Percentiles rank a stretch among this genome's conserved stretches.
phyloP scores from a whole-genome alignment of 2,329 filamentous ascomycete genomes.

The Penicillium sp. region DNA sequence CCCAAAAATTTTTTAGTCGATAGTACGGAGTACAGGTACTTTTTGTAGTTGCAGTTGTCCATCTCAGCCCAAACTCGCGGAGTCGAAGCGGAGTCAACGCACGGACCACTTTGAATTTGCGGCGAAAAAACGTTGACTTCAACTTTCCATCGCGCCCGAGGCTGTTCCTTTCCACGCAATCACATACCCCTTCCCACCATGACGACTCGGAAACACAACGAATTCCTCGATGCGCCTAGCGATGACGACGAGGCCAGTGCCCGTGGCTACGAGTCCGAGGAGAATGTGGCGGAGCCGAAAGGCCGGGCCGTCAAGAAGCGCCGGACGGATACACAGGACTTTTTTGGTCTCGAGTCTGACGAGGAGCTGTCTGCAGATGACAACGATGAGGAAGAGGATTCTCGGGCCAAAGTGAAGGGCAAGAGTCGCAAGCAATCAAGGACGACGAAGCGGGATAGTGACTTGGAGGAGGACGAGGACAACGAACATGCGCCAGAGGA shows the following conservation, averaged over 20 bases:
- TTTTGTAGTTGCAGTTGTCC: neutral
- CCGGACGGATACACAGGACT: constrained; percentile 28
- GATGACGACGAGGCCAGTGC: constrained; percentile 45
- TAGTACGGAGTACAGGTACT: no score
- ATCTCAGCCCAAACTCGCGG: neutral
- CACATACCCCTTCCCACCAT: constrained; percentile 21
- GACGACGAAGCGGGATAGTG: constrained; percentile 15
- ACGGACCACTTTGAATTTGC: constrained; percentile 17
- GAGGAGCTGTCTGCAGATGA: constrained; percentile 39
- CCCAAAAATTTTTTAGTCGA: no score
- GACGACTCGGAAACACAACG: constrained; percentile 43
- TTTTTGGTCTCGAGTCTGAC: constrained; percentile 50
- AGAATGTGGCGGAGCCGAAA: constrained; percentile 43
- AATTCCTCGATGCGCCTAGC: constrained; percentile 40
- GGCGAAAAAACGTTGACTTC: constrained; percentile 18
- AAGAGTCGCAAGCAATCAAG: constrained; percentile 16
- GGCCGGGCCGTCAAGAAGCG: constrained; percentile 37
- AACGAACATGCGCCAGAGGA: constrained; percentile 17
- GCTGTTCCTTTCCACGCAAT: neutral
- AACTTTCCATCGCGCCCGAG: neutral
- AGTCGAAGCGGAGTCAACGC: constrained; percentile 7
- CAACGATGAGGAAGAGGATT: constrained; percentile 17
- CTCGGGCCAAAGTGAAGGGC: constrained; percentile 18
- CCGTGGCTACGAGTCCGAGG: constrained; percentile 50
- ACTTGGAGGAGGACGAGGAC: constrained; percentile 14